Base-by-base conservation (phyloP, 169 alveolate species). In the Eimeria zaria region DNA sequence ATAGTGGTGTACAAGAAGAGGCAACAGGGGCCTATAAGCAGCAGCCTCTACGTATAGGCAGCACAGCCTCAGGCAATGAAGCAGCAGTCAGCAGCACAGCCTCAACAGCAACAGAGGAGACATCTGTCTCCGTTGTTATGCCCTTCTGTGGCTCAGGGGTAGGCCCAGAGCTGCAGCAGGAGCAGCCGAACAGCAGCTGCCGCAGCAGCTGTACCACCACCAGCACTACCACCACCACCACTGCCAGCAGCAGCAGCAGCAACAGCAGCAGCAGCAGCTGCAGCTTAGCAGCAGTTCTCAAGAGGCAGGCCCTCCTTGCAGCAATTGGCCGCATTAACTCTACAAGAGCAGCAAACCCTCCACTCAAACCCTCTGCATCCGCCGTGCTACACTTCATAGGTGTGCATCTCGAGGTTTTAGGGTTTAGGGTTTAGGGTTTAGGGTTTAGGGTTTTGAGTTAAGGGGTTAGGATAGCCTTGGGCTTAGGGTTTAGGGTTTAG, bases 321-420 rank as follows among this genome's bases (percentile, higher is more conserved):
- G 92, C 92, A 39, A 60, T 84, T 18, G 92, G 92, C 78, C 60
- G 51, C 9, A 16, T 27, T 1, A 41, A 51, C 89, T n/a, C 89
- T 4, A 30, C 89, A 30, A 11, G 44, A 24, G 24, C 41, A 6
- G 39, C 55, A 1, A 81, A 18, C 48, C 71, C 48, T 11, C 67
- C 48, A 6, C 89, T 46, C 73, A 48, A 53, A 8, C 7, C 89
- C 60, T 14, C 41, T 33, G 44, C 89, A 14, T 51, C 69, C 48
- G 71, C 89, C 14, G 67, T 81, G 51, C 89, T 81, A 6, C 89
- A 81, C 73, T 51, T 46, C 71, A 30, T 81, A 53, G 89, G 89
- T 81, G 46, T 0, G 89, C 16, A 4, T 0, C 2, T 69, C 14
- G 16, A 22, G 78, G 78, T 1, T 69, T 69, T 33, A 33, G 48